Evolutionary conservation across 164 flowering plant genomes (phyloP).

Genomic region (Dillenia suffruticosa): DNA sequence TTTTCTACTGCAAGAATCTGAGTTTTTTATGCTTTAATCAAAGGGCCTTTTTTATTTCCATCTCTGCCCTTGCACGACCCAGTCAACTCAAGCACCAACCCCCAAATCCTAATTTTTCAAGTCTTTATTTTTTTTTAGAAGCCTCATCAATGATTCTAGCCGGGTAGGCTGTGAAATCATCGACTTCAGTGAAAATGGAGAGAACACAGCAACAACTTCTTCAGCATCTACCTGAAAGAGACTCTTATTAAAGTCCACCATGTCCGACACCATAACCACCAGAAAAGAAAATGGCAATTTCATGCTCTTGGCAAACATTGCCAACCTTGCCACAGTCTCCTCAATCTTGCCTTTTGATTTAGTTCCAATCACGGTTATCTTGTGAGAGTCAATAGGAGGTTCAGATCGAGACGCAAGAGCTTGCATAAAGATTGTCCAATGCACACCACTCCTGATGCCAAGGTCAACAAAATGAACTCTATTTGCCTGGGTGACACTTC

Average conservation of each 20-base stretch:
- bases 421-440: constrained; percentile 46
- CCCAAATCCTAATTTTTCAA: too few species aligned
- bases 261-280: constrained; percentile 24
- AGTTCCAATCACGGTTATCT: constrained; percentile 38
- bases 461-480: constrained; percentile 51
- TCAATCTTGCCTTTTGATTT: constrained; percentile 11
- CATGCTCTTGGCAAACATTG: constrained; percentile 28
- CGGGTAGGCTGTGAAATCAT: constrained; percentile 25
- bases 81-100: too few species aligned
- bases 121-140: constrained; percentile 11
- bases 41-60: too few species aligned
- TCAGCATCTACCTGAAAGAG: constrained; percentile 33
- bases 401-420: constrained; percentile 29
- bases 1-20: too few species aligned
- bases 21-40: too few species aligned
- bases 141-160: constrained; percentile 37
- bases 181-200: constrained; percentile 15
- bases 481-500: constrained; percentile 27
- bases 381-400: constrained; percentile 37
- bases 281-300: constrained; percentile 32
- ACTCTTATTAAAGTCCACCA: constrained; percentile 33
- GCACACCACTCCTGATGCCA: constrained; percentile 32
- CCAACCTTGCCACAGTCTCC: constrained; percentile 32
- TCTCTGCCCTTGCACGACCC: too few species aligned
- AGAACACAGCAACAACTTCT: constrained; percentile 36